Conservation (phyloP, 108 stramenopile species). For the Nitzschia palea region DNA sequence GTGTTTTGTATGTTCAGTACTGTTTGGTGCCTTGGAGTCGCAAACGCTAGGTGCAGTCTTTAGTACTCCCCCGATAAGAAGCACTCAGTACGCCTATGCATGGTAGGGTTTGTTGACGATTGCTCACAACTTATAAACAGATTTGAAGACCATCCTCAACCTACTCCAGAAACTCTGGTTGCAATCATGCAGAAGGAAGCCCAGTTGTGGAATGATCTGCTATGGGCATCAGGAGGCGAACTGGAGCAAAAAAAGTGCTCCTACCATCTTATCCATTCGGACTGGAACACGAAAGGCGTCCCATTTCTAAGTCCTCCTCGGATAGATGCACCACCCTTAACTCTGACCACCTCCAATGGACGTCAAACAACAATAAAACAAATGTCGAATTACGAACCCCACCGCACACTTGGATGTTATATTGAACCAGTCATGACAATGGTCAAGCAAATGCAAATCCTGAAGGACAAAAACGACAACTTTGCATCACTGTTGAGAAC, state of each 20-base stretch:
- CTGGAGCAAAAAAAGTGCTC: not conserved
- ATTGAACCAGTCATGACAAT: no score
- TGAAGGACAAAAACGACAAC: no score
- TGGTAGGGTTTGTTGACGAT: no score
- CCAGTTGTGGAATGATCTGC: not conserved
- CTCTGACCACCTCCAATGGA: no score
- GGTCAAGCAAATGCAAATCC: no score
- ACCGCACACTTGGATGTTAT: no score
- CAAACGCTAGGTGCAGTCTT: not conserved
- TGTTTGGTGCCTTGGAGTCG: not conserved
- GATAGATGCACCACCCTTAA: not conserved
- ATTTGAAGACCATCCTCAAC: not conserved
- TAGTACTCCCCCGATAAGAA: not conserved
- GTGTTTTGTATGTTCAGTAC: not conserved
- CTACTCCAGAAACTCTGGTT: not conserved
- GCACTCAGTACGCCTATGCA: not conserved
- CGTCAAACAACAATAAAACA: no score
- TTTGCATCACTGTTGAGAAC: no score
- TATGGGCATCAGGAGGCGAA: not conserved
- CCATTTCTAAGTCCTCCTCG: not conserved
- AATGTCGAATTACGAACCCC: no score
- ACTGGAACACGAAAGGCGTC: not conserved
- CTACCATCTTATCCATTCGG: not conserved
- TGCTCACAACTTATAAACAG: not conserved
- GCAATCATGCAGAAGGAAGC: not conserved